Conservation (phyloP, 192 early-diverging fungal genomes). For the Glomus cerebriforme region DNA sequence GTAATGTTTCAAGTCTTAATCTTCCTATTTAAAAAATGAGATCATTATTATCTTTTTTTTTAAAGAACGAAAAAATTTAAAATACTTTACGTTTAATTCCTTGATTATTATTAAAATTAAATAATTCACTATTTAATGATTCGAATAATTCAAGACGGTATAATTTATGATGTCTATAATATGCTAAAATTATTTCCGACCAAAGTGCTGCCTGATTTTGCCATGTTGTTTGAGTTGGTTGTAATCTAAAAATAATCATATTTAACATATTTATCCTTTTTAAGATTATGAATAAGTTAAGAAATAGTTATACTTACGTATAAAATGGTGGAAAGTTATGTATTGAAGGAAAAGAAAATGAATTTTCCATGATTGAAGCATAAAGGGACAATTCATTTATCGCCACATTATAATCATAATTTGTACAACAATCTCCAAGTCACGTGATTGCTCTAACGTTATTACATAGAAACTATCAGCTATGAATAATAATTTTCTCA, state of each 20-base stretch:
- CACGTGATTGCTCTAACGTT: too few relatives aligned
- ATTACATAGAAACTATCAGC: too few relatives aligned
- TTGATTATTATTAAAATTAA: slow-evolving; percentile 70
- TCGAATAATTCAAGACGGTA: slow-evolving; percentile 67
- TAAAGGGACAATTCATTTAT: too few relatives aligned
- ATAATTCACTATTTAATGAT: slow-evolving; percentile 57
- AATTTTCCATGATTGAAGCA: background rate
- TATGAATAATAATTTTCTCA: too few relatives aligned
- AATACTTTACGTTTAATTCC: slow-evolving; percentile 63
- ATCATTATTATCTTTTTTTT: background rate
- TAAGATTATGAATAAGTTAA: background rate
- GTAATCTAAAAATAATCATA: slow-evolving; percentile 54
- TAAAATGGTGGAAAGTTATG: slow-evolving; percentile 92
- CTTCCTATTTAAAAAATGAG: slow-evolving; percentile 42
- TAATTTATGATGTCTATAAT: slow-evolving; percentile 64
- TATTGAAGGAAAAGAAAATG: slow-evolving; percentile 79
- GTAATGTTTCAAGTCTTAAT: slow-evolving; percentile 64
- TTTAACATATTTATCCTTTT: slow-evolving; percentile 21
- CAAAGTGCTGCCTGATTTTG: slow-evolving; percentile 79
- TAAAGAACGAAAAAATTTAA: background rate
- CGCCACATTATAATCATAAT: too few relatives aligned
- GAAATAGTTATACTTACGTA: slow-evolving; percentile 68
- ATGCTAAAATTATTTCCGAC: slow-evolving; percentile 74
- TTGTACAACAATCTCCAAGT: too few relatives aligned
- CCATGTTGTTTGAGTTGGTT: slow-evolving; percentile 83